Conservation (phyloP, 2,329 filamentous ascomycete genomes). For the Fonsecaea pugnacius region DNA sequence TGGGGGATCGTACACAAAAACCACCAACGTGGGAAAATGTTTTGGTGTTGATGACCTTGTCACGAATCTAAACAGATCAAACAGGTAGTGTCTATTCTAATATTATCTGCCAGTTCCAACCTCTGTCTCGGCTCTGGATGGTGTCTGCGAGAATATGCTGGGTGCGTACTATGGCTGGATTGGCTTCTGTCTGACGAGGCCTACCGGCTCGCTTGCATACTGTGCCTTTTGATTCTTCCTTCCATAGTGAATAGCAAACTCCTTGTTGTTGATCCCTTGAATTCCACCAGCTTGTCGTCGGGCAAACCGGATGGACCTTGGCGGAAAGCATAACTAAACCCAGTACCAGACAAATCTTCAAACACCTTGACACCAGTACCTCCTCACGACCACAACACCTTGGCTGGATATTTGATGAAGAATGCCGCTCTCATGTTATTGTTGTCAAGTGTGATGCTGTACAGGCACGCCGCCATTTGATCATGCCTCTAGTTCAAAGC, state of each 20-base stretch:
- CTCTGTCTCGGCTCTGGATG: background rate
- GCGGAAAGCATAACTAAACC: slow-evolving; percentile 1
- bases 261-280: background rate
- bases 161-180: background rate
- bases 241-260: background rate
- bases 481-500: slow-evolving; percentile 29
- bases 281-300: background rate
- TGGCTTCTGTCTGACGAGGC: background rate
- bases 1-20: slow-evolving; percentile 11
- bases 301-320: background rate
- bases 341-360: background rate
- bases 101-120: slow-evolving; percentile 17
- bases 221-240: background rate
- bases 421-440: background rate
- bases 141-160: background rate
- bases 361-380: background rate
- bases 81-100: slow-evolving; percentile 30
- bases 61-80: slow-evolving; percentile 16
- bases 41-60: slow-evolving; percentile 24
- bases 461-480: background rate
- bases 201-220: background rate
- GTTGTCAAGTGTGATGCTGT: background rate
- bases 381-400: background rate
- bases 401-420: background rate
- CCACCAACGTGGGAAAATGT: slow-evolving; percentile 18